These are phyloP conservation scores for Pleurostoma richardsiae DNA, from an alignment of 2,329 filamentous ascomycete species.

Conservation along the genomic window DNA sequence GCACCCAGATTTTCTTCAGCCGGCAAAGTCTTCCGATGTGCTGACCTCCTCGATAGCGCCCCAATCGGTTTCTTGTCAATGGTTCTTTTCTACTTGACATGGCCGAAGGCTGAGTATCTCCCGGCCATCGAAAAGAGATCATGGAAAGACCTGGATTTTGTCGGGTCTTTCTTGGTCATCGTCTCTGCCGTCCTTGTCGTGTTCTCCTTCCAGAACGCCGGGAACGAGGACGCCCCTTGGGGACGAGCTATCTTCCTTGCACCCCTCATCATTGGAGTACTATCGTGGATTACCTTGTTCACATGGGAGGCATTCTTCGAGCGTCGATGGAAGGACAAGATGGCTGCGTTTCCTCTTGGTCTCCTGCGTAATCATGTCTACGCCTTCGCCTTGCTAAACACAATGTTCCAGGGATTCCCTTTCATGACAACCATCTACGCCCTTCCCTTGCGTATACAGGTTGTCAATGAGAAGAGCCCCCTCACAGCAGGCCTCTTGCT, in stretches of 20 bases:
- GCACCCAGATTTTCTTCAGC: too few species aligned
- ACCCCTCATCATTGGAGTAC: constrained; percentile 30
- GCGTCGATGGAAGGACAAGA: constrained; percentile 20
- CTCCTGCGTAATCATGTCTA: constrained; percentile 44
- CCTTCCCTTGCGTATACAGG: constrained; percentile 43
- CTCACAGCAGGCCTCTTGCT: constrained; percentile 45
- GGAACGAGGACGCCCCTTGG: constrained; percentile 32
- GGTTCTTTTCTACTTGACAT: constrained; percentile 39
- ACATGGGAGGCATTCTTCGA: constrained; percentile 31
- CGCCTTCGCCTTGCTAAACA: constrained; percentile 33
- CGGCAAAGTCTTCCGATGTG: too few species aligned
- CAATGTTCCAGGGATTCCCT: constrained; percentile 43
- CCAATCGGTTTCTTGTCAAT: constrained; percentile 44
- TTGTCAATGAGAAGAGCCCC: constrained; percentile 40
- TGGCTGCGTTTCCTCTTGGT: constrained; percentile 40
- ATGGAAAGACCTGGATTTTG: constrained; percentile 47
- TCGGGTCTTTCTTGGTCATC: constrained; percentile 49
- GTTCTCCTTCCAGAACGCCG: constrained; percentile 52
- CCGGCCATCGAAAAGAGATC: constrained; percentile 28
- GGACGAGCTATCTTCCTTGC: constrained; percentile 31
- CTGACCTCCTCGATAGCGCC: constrained; percentile 26
- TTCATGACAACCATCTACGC: constrained; percentile 43
- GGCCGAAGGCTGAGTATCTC: constrained; percentile 40
- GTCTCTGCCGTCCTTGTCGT: constrained; percentile 49
- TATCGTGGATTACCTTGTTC: constrained; percentile 29